phyloP scores from a whole-genome alignment of 2,329 filamentous ascomycete species.

The Exserohilum turcica region DNA sequence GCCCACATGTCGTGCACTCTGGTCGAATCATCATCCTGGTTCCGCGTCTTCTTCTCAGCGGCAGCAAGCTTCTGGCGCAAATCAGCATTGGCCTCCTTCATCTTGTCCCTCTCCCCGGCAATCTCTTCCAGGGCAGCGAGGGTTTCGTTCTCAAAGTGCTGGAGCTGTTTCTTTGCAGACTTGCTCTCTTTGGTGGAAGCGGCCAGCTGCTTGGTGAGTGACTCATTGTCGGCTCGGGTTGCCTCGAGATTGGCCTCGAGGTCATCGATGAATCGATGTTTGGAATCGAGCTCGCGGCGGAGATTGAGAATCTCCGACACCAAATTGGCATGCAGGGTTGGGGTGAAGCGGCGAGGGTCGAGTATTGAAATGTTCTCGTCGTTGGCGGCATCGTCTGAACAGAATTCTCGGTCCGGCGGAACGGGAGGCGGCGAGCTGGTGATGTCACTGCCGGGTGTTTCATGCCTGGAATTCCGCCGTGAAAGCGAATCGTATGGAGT shows the following conservation, averaged over 20 bases:
- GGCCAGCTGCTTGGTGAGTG: conserved; percentile 65
- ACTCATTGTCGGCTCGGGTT: conserved; percentile 74
- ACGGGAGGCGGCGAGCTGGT: conserved; percentile 65
- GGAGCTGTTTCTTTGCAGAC: conserved; percentile 81
- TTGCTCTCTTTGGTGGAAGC: conserved; percentile 75
- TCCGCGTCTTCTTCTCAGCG: conserved; percentile 75
- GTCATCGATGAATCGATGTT: conserved; percentile 81
- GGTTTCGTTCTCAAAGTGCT: conserved; percentile 84
- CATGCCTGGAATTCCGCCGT: conserved; percentile 66
- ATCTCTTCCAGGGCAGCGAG: conserved; percentile 84
- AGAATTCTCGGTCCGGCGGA: conserved; percentile 56
- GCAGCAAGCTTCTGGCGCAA: conserved; percentile 76
- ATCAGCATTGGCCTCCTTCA: conserved; percentile 73
- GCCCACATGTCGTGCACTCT: conserved; percentile 81
- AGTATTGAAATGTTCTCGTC: conserved; percentile 76
- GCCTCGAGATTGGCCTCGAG: conserved; percentile 77
- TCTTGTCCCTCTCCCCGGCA: conserved; percentile 82
- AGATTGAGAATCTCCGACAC: conserved; percentile 92
- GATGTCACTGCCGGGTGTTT: conserved; percentile 64
- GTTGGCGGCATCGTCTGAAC: conserved; percentile 55
- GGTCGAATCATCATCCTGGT: conserved; percentile 81
- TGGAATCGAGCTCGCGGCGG: conserved; percentile 87
- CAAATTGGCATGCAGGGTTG: conserved; percentile 89
- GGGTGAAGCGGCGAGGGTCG: conserved; percentile 91
- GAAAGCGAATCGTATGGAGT: conserved; percentile 72